Conservation (phyloP, 768 basidiomycete genomes). For the Boletus pseudo-olivaceus region DNA sequence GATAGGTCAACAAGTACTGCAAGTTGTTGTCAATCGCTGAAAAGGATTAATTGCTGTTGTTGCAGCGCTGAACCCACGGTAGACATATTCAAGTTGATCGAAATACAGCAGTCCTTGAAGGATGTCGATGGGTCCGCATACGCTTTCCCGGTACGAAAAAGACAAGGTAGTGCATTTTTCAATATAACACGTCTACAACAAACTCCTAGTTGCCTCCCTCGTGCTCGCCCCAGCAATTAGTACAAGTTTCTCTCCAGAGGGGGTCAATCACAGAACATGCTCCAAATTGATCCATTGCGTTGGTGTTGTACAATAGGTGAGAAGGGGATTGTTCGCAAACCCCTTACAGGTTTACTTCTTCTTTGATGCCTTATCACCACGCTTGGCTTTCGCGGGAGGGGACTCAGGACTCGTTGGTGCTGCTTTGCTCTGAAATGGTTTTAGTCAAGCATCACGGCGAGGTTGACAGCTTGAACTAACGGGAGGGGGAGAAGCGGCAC, state of each 20-base stretch:
- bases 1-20: too few species aligned
- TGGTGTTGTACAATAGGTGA: constrained; percentile 1
- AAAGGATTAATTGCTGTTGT: too few species aligned
- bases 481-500: constrained; percentile 11
- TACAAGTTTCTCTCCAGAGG: neutral
- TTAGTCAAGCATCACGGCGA: neutral
- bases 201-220: neutral
- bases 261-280: neutral
- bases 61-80: too few species aligned
- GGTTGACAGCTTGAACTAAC: constrained; percentile 6
- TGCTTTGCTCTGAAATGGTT: constrained; percentile 18
- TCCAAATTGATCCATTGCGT: neutral
- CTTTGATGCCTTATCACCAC: constrained; percentile 26
- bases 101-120: neutral
- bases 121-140: neutral
- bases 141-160: neutral
- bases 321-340: neutral
- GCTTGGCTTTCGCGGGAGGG: constrained; percentile 25
- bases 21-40: too few species aligned
- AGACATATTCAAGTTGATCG: too few species aligned
- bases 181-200: constrained; percentile 5
- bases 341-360: constrained; percentile 24
- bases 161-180: neutral
- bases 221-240: neutral
- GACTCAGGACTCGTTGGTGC: constrained; percentile 22